Conservation (phyloP, 2,329 filamentous ascomycete genomes). For the Talaromyces sp. region DNA sequence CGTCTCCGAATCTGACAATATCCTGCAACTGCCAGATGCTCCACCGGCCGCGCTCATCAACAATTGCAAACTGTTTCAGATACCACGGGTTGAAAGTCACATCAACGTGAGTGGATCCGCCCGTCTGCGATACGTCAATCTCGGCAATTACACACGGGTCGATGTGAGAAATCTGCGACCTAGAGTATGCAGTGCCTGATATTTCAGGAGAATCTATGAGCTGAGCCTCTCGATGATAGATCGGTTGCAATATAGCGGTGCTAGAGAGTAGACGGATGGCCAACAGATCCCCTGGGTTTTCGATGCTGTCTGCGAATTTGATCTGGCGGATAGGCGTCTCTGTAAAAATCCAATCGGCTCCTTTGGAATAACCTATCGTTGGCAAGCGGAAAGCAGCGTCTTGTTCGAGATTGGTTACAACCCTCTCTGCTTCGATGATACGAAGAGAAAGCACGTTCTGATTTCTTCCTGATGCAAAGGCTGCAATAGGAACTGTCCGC, state of each 20-base stretch:
- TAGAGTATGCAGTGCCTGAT: conserved; percentile 13
- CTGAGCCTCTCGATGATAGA: conserved; percentile 34
- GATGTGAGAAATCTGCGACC: conserved; percentile 41
- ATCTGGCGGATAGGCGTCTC: conserved; percentile 56
- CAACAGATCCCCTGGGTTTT: conserved; percentile 37
- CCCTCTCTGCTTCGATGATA: conserved; percentile 31
- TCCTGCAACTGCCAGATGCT: conserved; percentile 49
- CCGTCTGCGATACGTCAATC: conserved; percentile 45
- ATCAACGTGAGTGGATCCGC: conserved; percentile 52
- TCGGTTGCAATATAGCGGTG: conserved; percentile 51
- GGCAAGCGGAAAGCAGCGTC: conserved; percentile 30
- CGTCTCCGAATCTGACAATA: conserved; percentile 32
- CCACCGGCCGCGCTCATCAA: conserved; percentile 57
- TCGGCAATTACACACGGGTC: conserved; percentile 49
- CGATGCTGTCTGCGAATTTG: conserved; percentile 45
- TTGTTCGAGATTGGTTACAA: conserved; percentile 36
- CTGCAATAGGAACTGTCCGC: conserved; percentile 38
- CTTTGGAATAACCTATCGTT: conserved; percentile 45
- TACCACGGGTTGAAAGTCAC: conserved; percentile 62
- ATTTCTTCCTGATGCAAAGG: conserved; percentile 43
- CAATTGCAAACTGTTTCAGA: conserved; percentile 55
- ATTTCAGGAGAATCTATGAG: conserved; percentile 20
- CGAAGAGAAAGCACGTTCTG: conserved; percentile 51
- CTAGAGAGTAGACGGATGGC: conserved; percentile 50
- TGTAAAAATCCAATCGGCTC: neutral